phyloP scores from a whole-genome alignment of 2,329 filamentous ascomycete genomes.

The Colletotrichum ledebouriae region DNA sequence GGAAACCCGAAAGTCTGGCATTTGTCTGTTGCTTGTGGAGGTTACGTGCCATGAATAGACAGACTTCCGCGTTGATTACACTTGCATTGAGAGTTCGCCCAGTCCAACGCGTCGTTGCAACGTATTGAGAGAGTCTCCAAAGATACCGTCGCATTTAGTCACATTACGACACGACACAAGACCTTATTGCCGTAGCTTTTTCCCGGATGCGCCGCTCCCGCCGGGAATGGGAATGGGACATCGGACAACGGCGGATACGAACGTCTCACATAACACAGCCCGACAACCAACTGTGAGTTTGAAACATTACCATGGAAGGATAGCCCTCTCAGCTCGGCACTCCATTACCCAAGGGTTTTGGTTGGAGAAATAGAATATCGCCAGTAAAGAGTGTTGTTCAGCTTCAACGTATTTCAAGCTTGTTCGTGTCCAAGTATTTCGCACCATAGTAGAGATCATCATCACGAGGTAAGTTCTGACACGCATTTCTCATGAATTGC shows the following conservation, averaged over 20 bases:
- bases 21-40: not conserved
- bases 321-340: not conserved
- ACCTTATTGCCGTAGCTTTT: not conserved
- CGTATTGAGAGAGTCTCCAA: constrained; percentile 2
- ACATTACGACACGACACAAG: not conserved
- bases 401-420: too few species aligned
- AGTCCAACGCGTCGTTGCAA: constrained; percentile 8
- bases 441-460: too few species aligned
- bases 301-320: not conserved
- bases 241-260: constrained; percentile 11
- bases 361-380: too few species aligned
- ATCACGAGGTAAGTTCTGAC: too few species aligned
- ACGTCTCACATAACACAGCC: constrained; percentile 10
- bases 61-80: constrained; percentile 1
- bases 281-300: constrained; percentile 1
- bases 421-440: too few species aligned
- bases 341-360: too few species aligned
- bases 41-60: not conserved
- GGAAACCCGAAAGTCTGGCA: not conserved
- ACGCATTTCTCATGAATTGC: too few species aligned
- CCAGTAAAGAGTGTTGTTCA: too few species aligned
- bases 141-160: not conserved
- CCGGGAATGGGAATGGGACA: not conserved
- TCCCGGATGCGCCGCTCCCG: not conserved
- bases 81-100: too few species aligned